These are phyloP conservation scores for Penicillium sp. DNA, from an alignment of 2,329 filamentous ascomycete species.

Conservation along the genomic window DNA sequence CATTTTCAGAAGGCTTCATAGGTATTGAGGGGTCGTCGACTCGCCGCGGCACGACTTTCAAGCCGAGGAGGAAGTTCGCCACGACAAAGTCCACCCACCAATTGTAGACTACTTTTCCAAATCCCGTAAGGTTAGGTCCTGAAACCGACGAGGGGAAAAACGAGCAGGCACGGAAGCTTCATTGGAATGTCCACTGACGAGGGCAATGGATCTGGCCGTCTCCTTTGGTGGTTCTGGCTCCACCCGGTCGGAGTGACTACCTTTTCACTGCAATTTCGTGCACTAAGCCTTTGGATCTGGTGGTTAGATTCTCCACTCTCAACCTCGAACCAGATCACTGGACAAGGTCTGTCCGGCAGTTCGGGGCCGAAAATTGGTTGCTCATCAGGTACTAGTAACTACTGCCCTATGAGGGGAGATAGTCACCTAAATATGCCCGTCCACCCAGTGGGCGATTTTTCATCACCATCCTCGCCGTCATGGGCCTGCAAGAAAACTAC, in stretches of 20 bases:
- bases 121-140: too few species aligned
- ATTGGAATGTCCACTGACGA: not conserved
- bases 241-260: conserved; percentile 3
- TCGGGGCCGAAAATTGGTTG: not conserved
- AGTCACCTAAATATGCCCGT: not conserved
- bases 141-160: not conserved
- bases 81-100: not conserved
- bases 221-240: conserved; percentile 1
- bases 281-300: not conserved
- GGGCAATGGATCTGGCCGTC: not conserved
- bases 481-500: conserved; percentile 12
- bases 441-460: not conserved
- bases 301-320: conserved; percentile 4
- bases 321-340: conserved; percentile 3
- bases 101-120: not conserved
- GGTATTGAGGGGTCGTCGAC: not conserved
- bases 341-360: not conserved
- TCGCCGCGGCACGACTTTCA: not conserved
- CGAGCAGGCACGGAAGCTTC: not conserved
- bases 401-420: not conserved
- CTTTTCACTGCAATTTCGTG: not conserved
- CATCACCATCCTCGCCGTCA: not conserved
- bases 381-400: not conserved
- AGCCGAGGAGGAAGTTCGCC: conserved; percentile 2
- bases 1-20: not conserved